Evolutionary conservation across 768 basidiomycete species (phyloP), one percentile per base, ranked within the genome.

Genomic region (Leccinum rimulosum): DNA sequence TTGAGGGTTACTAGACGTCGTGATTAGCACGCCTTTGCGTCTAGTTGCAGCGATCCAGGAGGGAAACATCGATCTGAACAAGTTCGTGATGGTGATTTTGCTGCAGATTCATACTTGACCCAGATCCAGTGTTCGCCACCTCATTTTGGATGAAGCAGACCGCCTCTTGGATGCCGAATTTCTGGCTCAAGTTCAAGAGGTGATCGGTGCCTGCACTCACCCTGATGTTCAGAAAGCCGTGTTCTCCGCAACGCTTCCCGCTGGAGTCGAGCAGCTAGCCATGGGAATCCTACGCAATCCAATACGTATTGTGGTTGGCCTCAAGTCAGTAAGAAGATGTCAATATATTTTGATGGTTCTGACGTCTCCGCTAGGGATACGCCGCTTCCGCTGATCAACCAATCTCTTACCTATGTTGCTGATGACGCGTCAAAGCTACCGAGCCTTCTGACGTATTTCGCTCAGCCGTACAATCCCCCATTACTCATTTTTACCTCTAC

Each of bases 381-480:
- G 0, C 96, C 97, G 0, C 85, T 96, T 0, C 88, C 93, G 3
- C 85, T 91, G n/a, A 95, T 98, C 40, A 72, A 83, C 1, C 97
- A 99, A 74, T 83, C 87, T 1, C 82, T 99, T 22, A 87, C 88
- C 19, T 99, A 97, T 70, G 94, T 95, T 55, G 91, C 92, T 22
- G 90, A 93, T 52, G 97, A 98, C 67, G 79, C 86, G 3, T 97
- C 95, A n/a, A 99, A 99, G 73, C 79, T 98, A 22, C 89, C 93
- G 7, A 94, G 92, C 52, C 80, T 99, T 33, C 79, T 95, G 30
- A 79, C 88, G 50, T 85, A 95, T 68, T 80, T 99, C 55, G 72
- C 86, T 9, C 84, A 88, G 63, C 88, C 91, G 6, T 92, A 96
- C 68, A 89, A 91, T 40, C 95, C 96, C 1, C 96, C 96, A 1